Conservation (phyloP, 2,329 filamentous ascomycete genomes). For the Hansfordia pulvinata region DNA sequence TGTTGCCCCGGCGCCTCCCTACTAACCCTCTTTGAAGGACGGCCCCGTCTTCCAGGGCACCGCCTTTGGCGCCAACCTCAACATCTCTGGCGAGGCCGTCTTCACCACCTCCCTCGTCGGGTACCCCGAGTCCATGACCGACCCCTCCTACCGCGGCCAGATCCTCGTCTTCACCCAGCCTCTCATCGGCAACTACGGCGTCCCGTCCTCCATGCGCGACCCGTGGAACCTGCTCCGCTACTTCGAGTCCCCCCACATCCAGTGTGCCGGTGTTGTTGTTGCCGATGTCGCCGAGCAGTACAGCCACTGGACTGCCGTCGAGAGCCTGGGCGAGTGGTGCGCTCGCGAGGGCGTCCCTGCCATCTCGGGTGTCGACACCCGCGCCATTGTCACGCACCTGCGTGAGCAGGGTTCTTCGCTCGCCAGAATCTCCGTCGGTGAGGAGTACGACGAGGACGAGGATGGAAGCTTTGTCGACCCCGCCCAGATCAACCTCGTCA, state of each 20-base stretch:
- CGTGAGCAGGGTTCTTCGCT: slow-evolving; percentile 95
- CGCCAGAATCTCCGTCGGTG: slow-evolving; percentile 84
- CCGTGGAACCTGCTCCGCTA: slow-evolving; percentile 86
- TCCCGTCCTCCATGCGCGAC: slow-evolving; percentile 76
- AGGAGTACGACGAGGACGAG: slow-evolving; percentile 97
- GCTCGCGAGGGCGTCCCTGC: slow-evolving; percentile 90
- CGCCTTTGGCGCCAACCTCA: slow-evolving; percentile 90
- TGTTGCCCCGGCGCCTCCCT: slow-evolving; percentile 6
- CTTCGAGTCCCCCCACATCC: slow-evolving; percentile 96
- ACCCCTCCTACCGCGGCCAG: slow-evolving; percentile 81
- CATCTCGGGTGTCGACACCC: slow-evolving; percentile 93
- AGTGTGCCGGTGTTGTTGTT: slow-evolving; percentile 90
- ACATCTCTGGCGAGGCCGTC: slow-evolving; percentile 95
- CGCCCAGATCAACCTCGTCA: slow-evolving; percentile 91
- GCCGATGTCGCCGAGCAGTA: slow-evolving; percentile 88
- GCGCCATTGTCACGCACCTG: slow-evolving; percentile 88
- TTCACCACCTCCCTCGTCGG: slow-evolving; percentile 97
- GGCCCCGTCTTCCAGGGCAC: slow-evolving; percentile 93
- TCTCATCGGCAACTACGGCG: slow-evolving; percentile 95
- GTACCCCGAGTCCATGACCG: slow-evolving; percentile 90
- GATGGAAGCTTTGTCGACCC: slow-evolving; percentile 94
- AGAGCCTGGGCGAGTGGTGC: slow-evolving; percentile 89
- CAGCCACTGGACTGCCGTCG: slow-evolving; percentile 97
- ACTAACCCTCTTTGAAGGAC: slow-evolving; percentile 40
- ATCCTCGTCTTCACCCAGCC: slow-evolving; percentile 98